Base-by-base conservation (phyloP, 2,329 filamentous ascomycete species). In the Nemania sp. region DNA sequence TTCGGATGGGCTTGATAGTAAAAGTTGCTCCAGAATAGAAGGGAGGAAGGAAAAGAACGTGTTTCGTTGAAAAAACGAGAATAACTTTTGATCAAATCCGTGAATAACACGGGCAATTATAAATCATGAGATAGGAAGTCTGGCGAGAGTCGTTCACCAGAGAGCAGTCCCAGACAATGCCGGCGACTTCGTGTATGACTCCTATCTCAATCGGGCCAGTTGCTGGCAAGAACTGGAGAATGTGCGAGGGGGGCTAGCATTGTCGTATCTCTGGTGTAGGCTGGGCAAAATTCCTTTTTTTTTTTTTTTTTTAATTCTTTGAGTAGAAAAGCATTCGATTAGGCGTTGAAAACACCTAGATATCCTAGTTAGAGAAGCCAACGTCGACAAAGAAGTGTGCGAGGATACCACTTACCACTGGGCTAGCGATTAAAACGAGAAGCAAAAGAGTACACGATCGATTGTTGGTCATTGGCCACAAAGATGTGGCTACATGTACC, bases 401-500 rank as follows among this genome's bases (percentile, higher is more conserved):
- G 25, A 29, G 25, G 25, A 29, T n/a, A n/a, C 25, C 25, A 29
- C 35, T 39, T 39, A 39, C 35, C 35, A 5, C 15, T n/a, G 3
- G 15, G 35, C 12, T 39, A n/a, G 35, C 35, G 15, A 39, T 11
- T 13, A 39, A 13, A 11, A 39, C 15, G 35, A 39, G 12, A 39
- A 39, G 4, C 10, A 11, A 39, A 11, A 39, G 12, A 39, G 12
- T 39, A 12, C 10, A 4, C 3, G 35, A 11, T 39, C 3, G 35
- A 39, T 29, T 29, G 7, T 29, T 29, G 25, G 35, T n/a, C 11
- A 39, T 5, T 11, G 10, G 15, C 35, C 35, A 39, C 15, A 39
- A 35, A n/a, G 35, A 4, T 29, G 25, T 7, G 25, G 20, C 68
- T 68, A 80, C 67, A 80, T 75, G 62, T 70, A 80, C 79, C 79